phyloP scores from a whole-genome alignment of 108 stramenopile genomes.

The Ochromonas danica region DNA sequence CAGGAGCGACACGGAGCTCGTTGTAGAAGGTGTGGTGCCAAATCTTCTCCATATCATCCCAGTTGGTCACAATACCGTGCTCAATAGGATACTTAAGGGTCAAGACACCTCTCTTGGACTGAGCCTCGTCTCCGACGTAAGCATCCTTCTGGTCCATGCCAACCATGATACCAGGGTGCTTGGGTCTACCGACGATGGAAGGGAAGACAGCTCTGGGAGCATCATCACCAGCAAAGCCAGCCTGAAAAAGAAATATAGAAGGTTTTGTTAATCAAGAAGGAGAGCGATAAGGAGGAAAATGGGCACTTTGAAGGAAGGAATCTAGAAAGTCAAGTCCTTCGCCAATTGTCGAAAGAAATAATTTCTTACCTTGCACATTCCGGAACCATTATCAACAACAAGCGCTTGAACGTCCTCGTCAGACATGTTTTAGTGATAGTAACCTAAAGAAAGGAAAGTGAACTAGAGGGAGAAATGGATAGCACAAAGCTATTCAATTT shows the following conservation, averaged over 20 bases:
- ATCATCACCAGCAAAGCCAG: conserved; percentile 66
- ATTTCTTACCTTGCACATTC: conserved; percentile 75
- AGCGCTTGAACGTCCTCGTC: conserved; percentile 90
- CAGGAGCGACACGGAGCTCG: conserved; percentile 63
- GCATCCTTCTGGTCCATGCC: conserved; percentile 99
- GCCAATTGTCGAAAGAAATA: conserved; percentile 1
- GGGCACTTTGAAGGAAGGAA: too few relatives aligned
- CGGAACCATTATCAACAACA: conserved; percentile 90
- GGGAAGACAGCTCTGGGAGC: conserved; percentile 91
- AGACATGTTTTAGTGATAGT: not conserved
- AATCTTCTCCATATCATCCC: conserved; percentile 72
- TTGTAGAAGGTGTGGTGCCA: conserved; percentile 87
- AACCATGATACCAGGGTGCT: conserved; percentile 96
- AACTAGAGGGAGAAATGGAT: too few relatives aligned
- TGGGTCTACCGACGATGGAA: conserved; percentile 90
- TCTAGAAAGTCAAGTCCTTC: not conserved
- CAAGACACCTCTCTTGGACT: conserved; percentile 94
- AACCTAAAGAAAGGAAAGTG: too few relatives aligned
- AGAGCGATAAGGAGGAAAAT: too few relatives aligned
- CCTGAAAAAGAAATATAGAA: conserved; percentile 28
- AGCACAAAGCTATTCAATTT: too few relatives aligned
- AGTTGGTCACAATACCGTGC: conserved; percentile 91
- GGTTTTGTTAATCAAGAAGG: not conserved
- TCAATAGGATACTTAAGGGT: conserved; percentile 99
- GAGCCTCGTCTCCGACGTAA: conserved; percentile 98